phyloP scores from a whole-genome alignment of 495 filamentous ascomycete species.

The Aspergillus bertholletiae region DNA sequence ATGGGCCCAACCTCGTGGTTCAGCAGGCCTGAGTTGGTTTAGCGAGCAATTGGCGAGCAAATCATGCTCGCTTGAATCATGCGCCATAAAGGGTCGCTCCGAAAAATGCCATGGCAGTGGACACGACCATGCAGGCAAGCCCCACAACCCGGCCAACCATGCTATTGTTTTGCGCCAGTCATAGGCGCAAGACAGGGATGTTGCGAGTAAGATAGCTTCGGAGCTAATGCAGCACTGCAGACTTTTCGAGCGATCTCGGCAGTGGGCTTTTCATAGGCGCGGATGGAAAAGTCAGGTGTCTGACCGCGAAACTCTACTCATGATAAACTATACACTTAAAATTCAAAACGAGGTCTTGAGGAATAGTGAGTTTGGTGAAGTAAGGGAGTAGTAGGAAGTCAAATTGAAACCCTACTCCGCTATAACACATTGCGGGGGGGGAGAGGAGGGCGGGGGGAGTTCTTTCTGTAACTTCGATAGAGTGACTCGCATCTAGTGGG shows the following conservation, averaged over 20 bases:
- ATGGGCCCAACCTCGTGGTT: neutral
- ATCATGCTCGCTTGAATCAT: conserved; percentile 1
- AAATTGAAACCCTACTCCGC: neutral
- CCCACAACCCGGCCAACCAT: conserved; percentile 6
- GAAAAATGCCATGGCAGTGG: neutral
- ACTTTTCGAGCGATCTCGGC: neutral
- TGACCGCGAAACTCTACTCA: neutral
- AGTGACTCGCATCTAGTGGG: neutral
- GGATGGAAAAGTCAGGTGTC: neutral
- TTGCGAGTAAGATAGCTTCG: conserved; percentile 11
- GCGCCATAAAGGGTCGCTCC: neutral
- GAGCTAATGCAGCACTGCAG: conserved; percentile 13
- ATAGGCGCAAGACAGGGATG: conserved; percentile 11
- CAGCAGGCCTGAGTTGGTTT: neutral
- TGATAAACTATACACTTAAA: neutral
- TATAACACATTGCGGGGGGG: neutral
- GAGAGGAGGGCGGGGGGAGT: too few relatives aligned
- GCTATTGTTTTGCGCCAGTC: conserved; percentile 1
- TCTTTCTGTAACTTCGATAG: neutral
- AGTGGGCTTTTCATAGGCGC: neutral
- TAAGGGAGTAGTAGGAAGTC: neutral
- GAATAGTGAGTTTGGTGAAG: neutral
- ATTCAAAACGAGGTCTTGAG: neutral
- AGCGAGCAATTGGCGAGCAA: neutral
- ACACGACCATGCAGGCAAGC: neutral